Evolutionary conservation across 2,329 filamentous ascomycete species (phyloP), one percentile per base, ranked within the genome.

Genomic region (Phoma sp.): DNA sequence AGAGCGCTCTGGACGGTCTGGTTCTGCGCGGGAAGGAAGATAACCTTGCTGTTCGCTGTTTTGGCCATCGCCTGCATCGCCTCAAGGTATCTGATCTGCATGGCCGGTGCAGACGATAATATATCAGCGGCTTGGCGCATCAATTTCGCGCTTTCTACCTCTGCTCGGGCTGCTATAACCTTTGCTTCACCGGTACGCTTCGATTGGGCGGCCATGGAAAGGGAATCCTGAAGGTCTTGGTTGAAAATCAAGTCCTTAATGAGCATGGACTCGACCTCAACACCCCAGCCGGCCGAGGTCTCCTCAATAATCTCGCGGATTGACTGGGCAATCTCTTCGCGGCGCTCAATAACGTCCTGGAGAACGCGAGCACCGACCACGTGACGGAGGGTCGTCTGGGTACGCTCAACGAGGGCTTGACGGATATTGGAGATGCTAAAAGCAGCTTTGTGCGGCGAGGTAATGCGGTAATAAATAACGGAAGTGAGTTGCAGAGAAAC

Each of bases 51-150:
- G 77, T 92, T 96, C 40, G 92, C 91, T 0, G 86, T 86, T 84
- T 97, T 98, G 67, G 95, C 95, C 93, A 99, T 99, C 34, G 91
- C 86, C 76, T 98, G 95, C 93, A 98, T 98, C 4, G 95, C 93
- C 80, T 99, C 95, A 64, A 99, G 89, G 77, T 98, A 98, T 63
- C 72, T 49, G 60, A 75, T 75, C 49, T 75, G 72, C 95, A 99
- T 99, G 65, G 95, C 95, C 2, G 95, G 95, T 0, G 93, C 93
- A 14, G 87, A 92, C 59, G 87, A 91, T 42, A 99, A 78, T 65
- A 98, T 97, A 73, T 99, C 93, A 75, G 95, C 95, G 30, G 95
- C 93, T 79, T 95, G 78, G 46, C 82, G 85, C 90, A 91, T 96
- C 72, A 98, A 82, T 78, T 97, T 97, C 77, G 95, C 93, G 47